These are phyloP conservation scores for Beta corolliflora DNA, from an alignment of 179 eudicot genomes.

Conservation along the genomic window DNA sequence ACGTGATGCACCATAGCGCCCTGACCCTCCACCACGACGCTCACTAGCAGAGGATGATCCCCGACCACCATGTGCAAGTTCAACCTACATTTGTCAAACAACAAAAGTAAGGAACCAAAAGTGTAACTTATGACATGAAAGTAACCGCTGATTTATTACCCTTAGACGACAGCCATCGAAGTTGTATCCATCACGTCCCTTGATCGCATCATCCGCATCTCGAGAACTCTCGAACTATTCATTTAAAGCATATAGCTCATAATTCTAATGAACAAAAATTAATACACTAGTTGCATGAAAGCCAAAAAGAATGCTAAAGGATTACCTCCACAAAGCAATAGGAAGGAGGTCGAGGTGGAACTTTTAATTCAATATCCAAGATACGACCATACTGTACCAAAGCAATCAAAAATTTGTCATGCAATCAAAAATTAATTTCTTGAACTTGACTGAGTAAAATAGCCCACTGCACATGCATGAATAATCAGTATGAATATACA, in stretches of 20 bases:
- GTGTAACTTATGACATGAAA: conserved; percentile 1
- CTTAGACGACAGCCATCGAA: conserved; percentile 94
- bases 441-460: not conserved
- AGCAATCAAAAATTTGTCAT: not conserved
- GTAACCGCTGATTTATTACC: conserved; percentile 43
- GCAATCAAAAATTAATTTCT: not conserved
- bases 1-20: conserved; percentile 69
- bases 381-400: conserved; percentile 90
- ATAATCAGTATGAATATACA: not conserved
- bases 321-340: conserved; percentile 94
- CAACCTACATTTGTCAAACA: conserved; percentile 58
- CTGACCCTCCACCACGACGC: conserved; percentile 57
- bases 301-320: not conserved
- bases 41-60: conserved; percentile 77
- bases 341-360: conserved; percentile 97
- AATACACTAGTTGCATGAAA: not conserved
- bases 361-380: conserved; percentile 88
- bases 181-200: conserved; percentile 98
- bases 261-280: conserved; percentile 8
- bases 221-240: conserved; percentile 85
- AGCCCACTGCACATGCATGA: not conserved
- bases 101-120: conserved; percentile 13
- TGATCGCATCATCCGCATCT: conserved; percentile 97
- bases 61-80: conserved; percentile 98
- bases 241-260: not conserved